Conservation (phyloP, 176 grass and related monocot species). For the Bolboschoenus planiculmis region DNA sequence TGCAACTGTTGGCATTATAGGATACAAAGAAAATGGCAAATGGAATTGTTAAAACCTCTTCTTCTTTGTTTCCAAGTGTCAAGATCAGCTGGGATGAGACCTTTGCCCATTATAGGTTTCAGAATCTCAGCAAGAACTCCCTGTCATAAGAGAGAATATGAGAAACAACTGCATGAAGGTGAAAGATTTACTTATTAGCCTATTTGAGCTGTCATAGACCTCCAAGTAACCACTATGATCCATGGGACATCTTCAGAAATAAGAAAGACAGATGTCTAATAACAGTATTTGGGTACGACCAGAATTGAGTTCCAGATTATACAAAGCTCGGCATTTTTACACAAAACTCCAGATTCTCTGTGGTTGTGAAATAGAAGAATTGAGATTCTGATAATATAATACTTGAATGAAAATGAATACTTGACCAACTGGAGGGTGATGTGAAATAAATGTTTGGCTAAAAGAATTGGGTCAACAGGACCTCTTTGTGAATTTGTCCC, state of each 20-base stretch:
- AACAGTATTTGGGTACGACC: background rate
- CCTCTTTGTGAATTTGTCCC: background rate
- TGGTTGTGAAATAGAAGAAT: background rate
- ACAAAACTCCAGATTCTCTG: background rate
- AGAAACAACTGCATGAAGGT: background rate
- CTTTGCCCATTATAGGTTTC: constrained; percentile 99
- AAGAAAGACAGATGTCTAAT: background rate
- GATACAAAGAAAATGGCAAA: background rate
- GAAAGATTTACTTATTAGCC: background rate
- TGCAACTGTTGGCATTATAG: background rate
- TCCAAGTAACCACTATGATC: background rate
- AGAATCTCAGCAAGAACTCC: constrained; percentile 97
- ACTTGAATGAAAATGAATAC: background rate
- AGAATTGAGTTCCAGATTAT: background rate
- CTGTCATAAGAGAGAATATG: constrained; percentile 39
- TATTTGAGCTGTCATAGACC: background rate
- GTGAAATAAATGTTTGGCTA: background rate
- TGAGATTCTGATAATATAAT: background rate
- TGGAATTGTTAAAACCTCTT: constrained; percentile 78
- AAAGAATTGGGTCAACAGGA: background rate
- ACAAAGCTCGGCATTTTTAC: background rate
- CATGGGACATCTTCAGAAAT: background rate
- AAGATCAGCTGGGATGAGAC: constrained; percentile 96
- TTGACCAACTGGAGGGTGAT: too few species aligned
- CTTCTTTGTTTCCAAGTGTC: constrained; percentile 94